Conservation (phyloP, 2,329 filamentous ascomycete genomes). For the Pseudogymnoascus sp. region DNA sequence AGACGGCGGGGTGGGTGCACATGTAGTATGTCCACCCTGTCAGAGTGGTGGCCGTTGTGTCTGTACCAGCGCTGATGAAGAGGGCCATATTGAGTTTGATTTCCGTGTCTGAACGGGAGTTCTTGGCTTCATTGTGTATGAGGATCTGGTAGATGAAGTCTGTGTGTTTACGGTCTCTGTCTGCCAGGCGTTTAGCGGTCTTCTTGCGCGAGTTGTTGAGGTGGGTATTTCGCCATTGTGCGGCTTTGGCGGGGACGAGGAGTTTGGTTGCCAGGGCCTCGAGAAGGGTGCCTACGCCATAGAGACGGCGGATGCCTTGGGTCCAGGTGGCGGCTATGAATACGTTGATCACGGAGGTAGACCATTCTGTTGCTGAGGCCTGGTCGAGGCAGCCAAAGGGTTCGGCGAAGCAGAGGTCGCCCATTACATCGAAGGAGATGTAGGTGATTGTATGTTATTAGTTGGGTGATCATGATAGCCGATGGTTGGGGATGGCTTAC, state of each 20-base stretch:
- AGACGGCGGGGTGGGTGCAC: neutral
- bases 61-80: conserved; percentile 23
- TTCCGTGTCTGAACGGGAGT: conserved; percentile 15
- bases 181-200: conserved; percentile 18
- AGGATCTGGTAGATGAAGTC: conserved; percentile 23
- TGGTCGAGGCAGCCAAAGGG: neutral
- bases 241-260: neutral
- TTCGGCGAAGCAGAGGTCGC: conserved; percentile 8
- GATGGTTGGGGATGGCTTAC: neutral
- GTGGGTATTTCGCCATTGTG: conserved; percentile 19
- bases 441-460: neutral
- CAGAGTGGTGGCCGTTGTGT: conserved; percentile 23
- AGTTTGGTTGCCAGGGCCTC: neutral
- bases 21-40: conserved; percentile 21
- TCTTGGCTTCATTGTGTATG: conserved; percentile 17
- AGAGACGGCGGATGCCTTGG: conserved; percentile 5
- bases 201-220: conserved; percentile 20
- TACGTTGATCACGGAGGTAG: neutral
- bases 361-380: neutral
- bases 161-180: conserved; percentile 12
- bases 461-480: neutral
- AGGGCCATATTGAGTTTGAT: conserved; percentile 20
- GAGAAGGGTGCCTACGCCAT: neutral
- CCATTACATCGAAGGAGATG: conserved; percentile 9
- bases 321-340: conserved; percentile 1